Base-by-base conservation (phyloP, 106 monocot species). In the Ottelia alismoides region DNA sequence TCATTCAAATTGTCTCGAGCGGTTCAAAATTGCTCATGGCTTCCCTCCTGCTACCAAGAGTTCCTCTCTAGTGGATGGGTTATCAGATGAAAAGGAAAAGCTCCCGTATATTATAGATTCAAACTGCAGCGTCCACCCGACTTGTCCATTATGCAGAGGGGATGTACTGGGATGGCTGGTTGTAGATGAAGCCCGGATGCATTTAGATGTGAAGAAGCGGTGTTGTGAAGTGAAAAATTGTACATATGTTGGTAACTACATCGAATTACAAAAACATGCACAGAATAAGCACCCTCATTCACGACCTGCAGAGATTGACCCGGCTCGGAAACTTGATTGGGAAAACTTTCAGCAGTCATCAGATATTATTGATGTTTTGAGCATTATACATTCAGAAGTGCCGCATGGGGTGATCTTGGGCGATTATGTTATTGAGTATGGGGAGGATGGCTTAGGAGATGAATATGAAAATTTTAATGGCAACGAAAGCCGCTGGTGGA, bases 211-310 rank as follows among this genome's bases (percentile, higher is more conserved):
- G 25, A 58, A 58, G 20, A 43, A 12, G 19, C 58, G 58, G 44
- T 25, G 58, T 20, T 58, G 58, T 58, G 58, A 58, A 58, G 58
- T 44, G 14, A 58, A 58, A 58, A 40, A 19, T 2, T 58, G 58
- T 45, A 45, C 44, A 44, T 58, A 25, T 26, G 24, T 58, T 26
- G 58, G 43, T 0, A 58, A 58, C 44, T 58, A 58, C 25, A 22
- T 45, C 17, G 22, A 45, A 14, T 18, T 58, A 5, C 58, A 58
- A 16, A 40, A 44, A 12, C 58, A 58, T 43, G 35, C 25, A 11
- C 22, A 45, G 44, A 22, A 25, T 26, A 26, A 40, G 25, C 58
- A 58, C 14, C 58, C 58, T 14, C 20, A 44, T 26, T 21, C 44
- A 11, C 58, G 58, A 6, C 58, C 58, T 16, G 5, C 58, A 40